These are phyloP conservation scores for Pichia ethanolica DNA, from an alignment of 805 yeast species.

Conservation along the genomic window DNA sequence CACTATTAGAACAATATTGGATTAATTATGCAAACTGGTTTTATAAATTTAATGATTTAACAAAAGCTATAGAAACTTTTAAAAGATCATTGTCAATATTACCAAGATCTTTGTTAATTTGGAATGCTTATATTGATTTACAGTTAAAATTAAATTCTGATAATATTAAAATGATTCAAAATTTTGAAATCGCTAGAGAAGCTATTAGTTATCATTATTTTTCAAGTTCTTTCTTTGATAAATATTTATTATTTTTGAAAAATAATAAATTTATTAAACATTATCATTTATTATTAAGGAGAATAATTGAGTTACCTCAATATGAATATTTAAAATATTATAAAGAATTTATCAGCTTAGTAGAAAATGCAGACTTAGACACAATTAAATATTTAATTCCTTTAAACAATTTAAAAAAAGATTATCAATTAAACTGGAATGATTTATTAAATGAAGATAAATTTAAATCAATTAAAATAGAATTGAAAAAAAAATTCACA, in stretches of 20 bases:
- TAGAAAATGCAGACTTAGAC: conserved; percentile 28
- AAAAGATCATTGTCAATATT: conserved; percentile 32
- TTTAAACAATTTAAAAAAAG: conserved; percentile 16
- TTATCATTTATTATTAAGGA: conserved; percentile 38
- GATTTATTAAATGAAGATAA: conserved; percentile 17
- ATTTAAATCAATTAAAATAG: conserved; percentile 23
- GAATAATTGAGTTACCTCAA: conserved; percentile 47
- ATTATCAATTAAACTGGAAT: conserved; percentile 16
- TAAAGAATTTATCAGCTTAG: conserved; percentile 29
- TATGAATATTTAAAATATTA: conserved; percentile 46
- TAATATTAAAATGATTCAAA: conserved; percentile 26
- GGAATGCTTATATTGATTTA: conserved; percentile 44
- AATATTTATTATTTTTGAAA: conserved; percentile 38
- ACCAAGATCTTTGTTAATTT: conserved; percentile 40
- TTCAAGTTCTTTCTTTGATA: conserved; percentile 42
- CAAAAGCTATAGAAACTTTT: conserved; percentile 31
- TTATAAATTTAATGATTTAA: conserved; percentile 37
- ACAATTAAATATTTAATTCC: conserved; percentile 22
- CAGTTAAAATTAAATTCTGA: conserved; percentile 24
- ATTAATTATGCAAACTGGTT: conserved; percentile 44
- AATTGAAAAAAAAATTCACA: conserved; percentile 39
- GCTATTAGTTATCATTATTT: conserved; percentile 48
- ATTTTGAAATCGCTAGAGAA: conserved; percentile 41
- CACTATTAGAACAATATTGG: conserved; percentile 51
- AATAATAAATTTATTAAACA: conserved; percentile 23